Evolutionary conservation across 208 protist genomes (phyloP).

Genomic region (Sergeia podlipaevii): DNA sequence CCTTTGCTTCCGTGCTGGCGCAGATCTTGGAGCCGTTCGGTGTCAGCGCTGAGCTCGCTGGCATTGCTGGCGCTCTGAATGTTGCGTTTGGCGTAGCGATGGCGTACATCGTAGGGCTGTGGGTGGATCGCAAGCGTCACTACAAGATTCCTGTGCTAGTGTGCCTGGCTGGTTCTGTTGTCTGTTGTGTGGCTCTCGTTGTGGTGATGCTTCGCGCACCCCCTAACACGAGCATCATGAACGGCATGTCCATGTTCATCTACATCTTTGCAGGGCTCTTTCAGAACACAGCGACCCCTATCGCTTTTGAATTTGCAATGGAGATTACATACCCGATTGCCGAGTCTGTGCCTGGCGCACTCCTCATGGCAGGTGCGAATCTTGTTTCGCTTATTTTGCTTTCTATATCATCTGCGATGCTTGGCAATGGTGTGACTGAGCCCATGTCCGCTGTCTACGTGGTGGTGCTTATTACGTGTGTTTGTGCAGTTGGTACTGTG

Average conservation of each 20-base stretch:
- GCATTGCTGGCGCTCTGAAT: constrained; percentile 51
- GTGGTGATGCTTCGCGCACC: constrained; percentile 40
- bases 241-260: constrained; percentile 31
- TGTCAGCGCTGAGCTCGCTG: constrained; percentile 36
- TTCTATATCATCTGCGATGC: constrained; percentile 39
- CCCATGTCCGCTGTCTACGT: constrained; percentile 31
- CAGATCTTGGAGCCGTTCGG: constrained; percentile 69
- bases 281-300: constrained; percentile 72
- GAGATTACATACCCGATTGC: constrained; percentile 62
- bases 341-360: constrained; percentile 50
- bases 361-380: constrained; percentile 75
- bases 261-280: constrained; percentile 59
- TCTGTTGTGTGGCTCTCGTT: constrained; percentile 44
- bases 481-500: constrained; percentile 37
- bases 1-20: constrained; percentile 54
- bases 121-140: constrained; percentile 44
- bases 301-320: constrained; percentile 73
- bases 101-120: constrained; percentile 48
- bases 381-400: constrained; percentile 55
- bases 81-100: constrained; percentile 43
- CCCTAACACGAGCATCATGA: constrained; percentile 27
- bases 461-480: constrained; percentile 38
- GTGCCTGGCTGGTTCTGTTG: constrained; percentile 35
- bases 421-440: constrained; percentile 36
- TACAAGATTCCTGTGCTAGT: constrained; percentile 48